Base-by-base conservation (phyloP, 148 eudicot species). In the Rhododendron simsii region DNA sequence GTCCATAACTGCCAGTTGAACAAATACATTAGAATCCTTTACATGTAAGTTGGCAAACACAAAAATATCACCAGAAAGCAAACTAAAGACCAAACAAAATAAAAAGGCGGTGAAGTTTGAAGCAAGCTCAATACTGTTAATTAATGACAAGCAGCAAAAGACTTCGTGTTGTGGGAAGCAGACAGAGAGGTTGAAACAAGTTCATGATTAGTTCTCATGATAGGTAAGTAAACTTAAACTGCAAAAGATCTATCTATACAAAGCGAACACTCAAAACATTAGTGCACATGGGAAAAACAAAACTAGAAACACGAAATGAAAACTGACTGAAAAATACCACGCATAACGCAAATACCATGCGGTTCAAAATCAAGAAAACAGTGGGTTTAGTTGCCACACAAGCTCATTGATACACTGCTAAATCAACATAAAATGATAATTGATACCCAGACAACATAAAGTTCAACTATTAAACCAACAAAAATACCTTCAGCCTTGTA, bases 1-100 rank as follows among this genome's bases (percentile, higher is more conserved):
- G 84, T 91, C 94, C 95, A 94, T 26, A 94, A 84, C 98, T 94
- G 93, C 85, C 80, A 89, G 55, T 87, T 86, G 83, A 80, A 48
- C 44, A 86, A 81, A 45, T 51, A 84, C 63, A 81, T 92, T 51
- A 89, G 86, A 87, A 82, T 84, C 28, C 73, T 78, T 59, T 51
- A 79, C 9, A 23, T 33, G 45, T 21, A 8, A 80, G 35, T 28
- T 50, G 47, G 53, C 69, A 57, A 35, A 65, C 61, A 30, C 39
- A 16, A 21, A 80, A 14, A 35, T 16, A 30, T 47, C 39, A 41
- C 74, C 78, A 83, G 35, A 51, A 47, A 30, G 85, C 12, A 71
- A 33, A 20, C 33, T 12, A 73, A 28, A 84, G 53, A 21, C 15
- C 28, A 57, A 33, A 61, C 5, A 14, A 26, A 83, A n/a, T 12